A percentile compares a stretch with the other conserved stretches of the same genome.
Evolutionary conservation across 2,329 filamentous ascomycete species (phyloP).

Genomic region (Tympanopsis confertula): DNA sequence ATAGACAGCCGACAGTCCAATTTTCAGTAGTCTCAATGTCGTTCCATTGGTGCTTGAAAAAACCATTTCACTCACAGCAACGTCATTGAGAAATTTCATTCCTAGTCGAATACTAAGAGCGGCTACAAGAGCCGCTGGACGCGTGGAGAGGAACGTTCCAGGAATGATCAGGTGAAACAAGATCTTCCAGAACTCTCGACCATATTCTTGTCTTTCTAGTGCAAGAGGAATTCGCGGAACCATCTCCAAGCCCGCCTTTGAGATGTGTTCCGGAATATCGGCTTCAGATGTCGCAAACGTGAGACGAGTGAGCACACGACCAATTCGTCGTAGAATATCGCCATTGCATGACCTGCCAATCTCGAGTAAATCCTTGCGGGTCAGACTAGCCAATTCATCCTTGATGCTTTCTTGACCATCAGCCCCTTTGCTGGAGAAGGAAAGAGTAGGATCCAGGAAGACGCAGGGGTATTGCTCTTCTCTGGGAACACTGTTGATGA

Average conservation of each 20-base stretch:
- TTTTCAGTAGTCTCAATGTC: conserved; percentile 33
- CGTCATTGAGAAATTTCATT: conserved; percentile 23
- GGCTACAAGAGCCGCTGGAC: conserved; percentile 31
- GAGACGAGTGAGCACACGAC: conserved; percentile 31
- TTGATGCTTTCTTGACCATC: conserved; percentile 7
- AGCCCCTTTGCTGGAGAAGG: conserved; percentile 12
- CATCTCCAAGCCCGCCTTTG: conserved; percentile 12
- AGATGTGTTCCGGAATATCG: conserved; percentile 30
- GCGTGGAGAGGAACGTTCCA: conserved; percentile 30
- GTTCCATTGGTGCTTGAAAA: conserved; percentile 31
- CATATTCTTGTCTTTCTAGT: conserved; percentile 20
- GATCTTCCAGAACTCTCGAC: conserved; percentile 31
- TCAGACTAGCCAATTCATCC: conserved; percentile 20
- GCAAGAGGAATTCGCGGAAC: conserved; percentile 30
- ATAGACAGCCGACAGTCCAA: conserved; percentile 32
- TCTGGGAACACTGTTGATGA: conserved; percentile 22
- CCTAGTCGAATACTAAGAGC: conserved; percentile 35
- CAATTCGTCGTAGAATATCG: conserved; percentile 31
- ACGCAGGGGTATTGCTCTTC: conserved; percentile 31
- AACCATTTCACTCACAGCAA: conserved; percentile 27
- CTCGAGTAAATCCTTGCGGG: conserved; percentile 33
- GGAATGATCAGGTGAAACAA: conserved; percentile 33
- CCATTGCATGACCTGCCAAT: conserved; percentile 37
- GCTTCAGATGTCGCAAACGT: conserved; percentile 26
- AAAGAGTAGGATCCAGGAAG: conserved; percentile 33